Base-by-base conservation (phyloP, 176 grass and related monocot genomes). In the Dendrocalamus sinicus region DNA sequence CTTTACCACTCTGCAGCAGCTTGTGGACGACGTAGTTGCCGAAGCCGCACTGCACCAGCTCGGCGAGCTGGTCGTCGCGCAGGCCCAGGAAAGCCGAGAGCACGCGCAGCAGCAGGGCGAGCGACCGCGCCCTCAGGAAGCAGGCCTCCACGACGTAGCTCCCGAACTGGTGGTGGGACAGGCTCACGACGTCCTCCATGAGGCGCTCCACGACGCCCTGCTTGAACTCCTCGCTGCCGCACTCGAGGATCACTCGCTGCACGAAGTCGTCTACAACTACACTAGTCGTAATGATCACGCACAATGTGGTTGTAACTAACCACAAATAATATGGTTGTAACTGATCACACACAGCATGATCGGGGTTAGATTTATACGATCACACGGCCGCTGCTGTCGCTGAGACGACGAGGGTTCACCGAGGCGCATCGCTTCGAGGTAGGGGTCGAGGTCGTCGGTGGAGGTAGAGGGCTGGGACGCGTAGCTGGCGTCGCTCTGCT, bases 61-160 rank as follows among this genome's bases (percentile, higher is more conserved):
- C 48, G 58, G 20, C 57, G 73, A 90, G 79, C 47, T 65, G 16
- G 37, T 20, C 39, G 28, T 16, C 6, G 84, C 3, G 8, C 10
- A 90, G 74, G 7, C 0, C 1, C 4, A 60, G 9, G 84, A 90
- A 83, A 5, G 58, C 59, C 5, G 5, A 8, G 48, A 90, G 48
- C 73, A 90, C 84, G 58, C 4, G 19, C 10, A 15, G 20, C 67
- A 57, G 28, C 58, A 45, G 79, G 47, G 1, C 7, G 15, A 4
- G 23, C 70, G 60, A 58, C 55, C 11, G 2, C 39, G 24, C 6
- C 1, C 4, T 16, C 13, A 67, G 47, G 79, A 83, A 83, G 84
- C 84, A 87, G 4, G 84, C 50, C 89, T 90, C 89, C 54, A 90
- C 67, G 47, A 83, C 89, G 89, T 79, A 90, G 89, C 89, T 87